phyloP scores from a whole-genome alignment of 2,329 filamentous ascomycete genomes.

The Fusarium devonianum region DNA sequence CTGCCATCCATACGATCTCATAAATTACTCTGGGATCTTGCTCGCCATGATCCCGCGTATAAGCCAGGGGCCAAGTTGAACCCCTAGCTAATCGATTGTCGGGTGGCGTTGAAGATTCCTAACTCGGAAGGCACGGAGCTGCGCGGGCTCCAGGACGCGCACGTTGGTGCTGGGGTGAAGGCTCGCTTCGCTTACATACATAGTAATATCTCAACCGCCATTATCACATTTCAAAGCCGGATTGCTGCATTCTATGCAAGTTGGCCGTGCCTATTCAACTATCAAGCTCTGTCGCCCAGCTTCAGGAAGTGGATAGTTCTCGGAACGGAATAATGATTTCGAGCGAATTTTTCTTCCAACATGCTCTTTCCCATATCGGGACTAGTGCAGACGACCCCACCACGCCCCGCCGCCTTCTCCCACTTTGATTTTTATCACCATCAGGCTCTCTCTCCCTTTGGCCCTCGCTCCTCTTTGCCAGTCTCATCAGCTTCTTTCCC shows the following conservation, averaged over 20 bases:
- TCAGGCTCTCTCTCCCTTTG: slow-evolving; percentile 33
- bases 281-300: background rate
- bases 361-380: slow-evolving; percentile 8
- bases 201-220: no score
- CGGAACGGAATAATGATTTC: slow-evolving; percentile 16
- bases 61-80: slow-evolving; percentile 19
- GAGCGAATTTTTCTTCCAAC: slow-evolving; percentile 13
- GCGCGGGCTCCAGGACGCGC: slow-evolving; percentile 7
- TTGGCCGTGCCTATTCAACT: background rate
- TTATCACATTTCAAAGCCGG: background rate
- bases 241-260: slow-evolving; percentile 6
- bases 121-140: slow-evolving; percentile 4
- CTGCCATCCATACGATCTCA: background rate
- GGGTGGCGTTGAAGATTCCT: slow-evolving; percentile 20
- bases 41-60: slow-evolving; percentile 14
- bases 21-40: no score
- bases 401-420: slow-evolving; percentile 37
- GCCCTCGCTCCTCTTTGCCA: slow-evolving; percentile 31
- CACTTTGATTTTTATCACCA: slow-evolving; percentile 40
- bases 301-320: background rate
- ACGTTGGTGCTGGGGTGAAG: no score
- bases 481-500: slow-evolving; percentile 26
- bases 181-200: no score
- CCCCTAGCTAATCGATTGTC: slow-evolving; percentile 16
- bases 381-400: slow-evolving; percentile 28